Evolutionary conservation across 805 yeast species (phyloP), one percentile per base, ranked within the genome.

Genomic region (Nakazawaea wyomingensis): DNA sequence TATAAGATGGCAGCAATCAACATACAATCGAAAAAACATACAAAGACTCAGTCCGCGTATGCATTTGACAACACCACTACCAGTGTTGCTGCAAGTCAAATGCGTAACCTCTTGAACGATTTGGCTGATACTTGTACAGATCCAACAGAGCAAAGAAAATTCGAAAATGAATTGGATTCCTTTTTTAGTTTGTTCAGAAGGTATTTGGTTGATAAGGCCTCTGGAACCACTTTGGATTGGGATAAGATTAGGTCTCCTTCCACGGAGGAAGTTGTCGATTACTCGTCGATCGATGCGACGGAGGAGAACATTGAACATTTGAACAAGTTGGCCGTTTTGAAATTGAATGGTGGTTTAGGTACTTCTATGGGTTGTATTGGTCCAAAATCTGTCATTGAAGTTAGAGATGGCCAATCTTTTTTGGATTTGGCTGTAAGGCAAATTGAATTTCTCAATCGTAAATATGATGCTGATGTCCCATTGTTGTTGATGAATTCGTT

Each of bases 281-380:
- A 86, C 71, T 57, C 66, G 31, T 58, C 71, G 30, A 72, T 89
- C 50, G 58, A 59, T 4, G 51, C 51, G 7, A 48, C 61, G 19
- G 56, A 65, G 11, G 71, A 68, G 37, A 63, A 62, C 34, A 51
- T 64, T 35, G 64, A 67, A 48, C 73, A 78, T 62, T 73, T 93
- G 57, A 66, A 80, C 54, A 90, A 90, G 65, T 76, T 93, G 62
- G 98, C 97, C 7, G 99, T 93, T 33, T 75, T 93, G 65, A 93
- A 93, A 71, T 77, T 93, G 63, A 93, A 93, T 62, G 99, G 99
- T 73, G 99, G 99, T 34, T 75, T 93, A 54, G 99, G 99, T 61
- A 93, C 99, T 17, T 91, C 98, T 8, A 93, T 93, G 99, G 99
- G 99, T 46, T 93, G 99, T 71, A 97, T 93, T 49, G 99, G 99